Conservation (phyloP, 2,329 filamentous ascomycete species). For the Verticillium tricorpus region DNA sequence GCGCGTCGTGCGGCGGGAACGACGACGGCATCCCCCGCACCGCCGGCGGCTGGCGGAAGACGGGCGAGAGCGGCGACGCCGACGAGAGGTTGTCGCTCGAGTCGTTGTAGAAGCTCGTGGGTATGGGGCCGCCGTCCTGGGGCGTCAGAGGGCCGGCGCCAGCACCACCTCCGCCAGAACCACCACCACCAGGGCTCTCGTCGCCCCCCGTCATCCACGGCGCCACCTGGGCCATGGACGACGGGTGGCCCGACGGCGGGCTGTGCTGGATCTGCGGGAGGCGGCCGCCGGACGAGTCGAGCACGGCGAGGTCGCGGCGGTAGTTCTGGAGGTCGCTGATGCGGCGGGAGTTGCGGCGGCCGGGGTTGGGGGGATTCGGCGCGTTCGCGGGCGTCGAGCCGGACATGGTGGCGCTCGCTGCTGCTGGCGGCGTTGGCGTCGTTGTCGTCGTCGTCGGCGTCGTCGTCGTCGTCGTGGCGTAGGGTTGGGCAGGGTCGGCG, state of each 20-base stretch:
- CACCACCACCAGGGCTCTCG: not conserved
- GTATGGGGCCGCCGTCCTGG: constrained; percentile 23
- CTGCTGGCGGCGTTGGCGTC: constrained; percentile 24
- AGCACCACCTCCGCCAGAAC: not conserved
- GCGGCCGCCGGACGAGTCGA: constrained; percentile 56
- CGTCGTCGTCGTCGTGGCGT: constrained; percentile 32
- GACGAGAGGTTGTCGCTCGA: constrained; percentile 65
- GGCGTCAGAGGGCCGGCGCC: constrained; percentile 20
- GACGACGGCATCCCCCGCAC: not conserved
- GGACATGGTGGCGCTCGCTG: not conserved
- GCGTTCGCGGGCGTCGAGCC: constrained; percentile 33
- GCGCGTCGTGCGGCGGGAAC: constrained; percentile 43
- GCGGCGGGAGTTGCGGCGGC: constrained; percentile 48
- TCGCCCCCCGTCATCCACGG: constrained; percentile 50
- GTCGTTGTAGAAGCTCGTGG: constrained; percentile 68
- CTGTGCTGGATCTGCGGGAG: constrained; percentile 52
- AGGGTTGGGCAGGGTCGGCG: constrained; percentile 40
- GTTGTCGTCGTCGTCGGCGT: not conserved
- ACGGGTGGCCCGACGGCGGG: constrained; percentile 51
- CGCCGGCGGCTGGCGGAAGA: constrained; percentile 48
- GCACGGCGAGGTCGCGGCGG: constrained; percentile 65
- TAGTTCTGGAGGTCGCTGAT: constrained; percentile 63
- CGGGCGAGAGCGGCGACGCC: constrained; percentile 64
- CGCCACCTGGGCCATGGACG: constrained; percentile 47
- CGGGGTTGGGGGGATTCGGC: not conserved